These are phyloP conservation scores for Histomonas meleagridis DNA, from an alignment of 208 protist species.

Conservation along the genomic window DNA sequence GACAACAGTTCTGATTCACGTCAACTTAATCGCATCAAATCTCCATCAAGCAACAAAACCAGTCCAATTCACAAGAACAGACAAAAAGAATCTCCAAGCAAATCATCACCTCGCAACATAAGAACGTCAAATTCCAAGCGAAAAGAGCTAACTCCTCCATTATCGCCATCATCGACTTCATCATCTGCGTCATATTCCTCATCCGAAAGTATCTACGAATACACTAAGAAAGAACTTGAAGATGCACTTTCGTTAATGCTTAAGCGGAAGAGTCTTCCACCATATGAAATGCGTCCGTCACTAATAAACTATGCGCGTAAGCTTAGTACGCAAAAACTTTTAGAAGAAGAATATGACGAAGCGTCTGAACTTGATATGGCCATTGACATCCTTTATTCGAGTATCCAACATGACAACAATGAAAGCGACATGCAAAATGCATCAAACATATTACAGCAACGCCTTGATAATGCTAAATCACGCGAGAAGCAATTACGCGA, in stretches of 20 bases:
- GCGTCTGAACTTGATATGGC: not conserved
- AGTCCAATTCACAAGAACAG: too few relatives aligned
- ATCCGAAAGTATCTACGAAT: not conserved
- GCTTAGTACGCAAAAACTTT: not conserved
- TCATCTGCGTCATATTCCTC: too few relatives aligned
- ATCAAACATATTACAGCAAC: not conserved
- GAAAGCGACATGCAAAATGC: not conserved
- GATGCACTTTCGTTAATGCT: not conserved
- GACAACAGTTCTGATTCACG: too few relatives aligned
- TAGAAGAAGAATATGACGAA: conserved; percentile 4
- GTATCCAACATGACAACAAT: not conserved
- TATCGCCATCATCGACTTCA: too few relatives aligned
- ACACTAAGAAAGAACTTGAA: not conserved
- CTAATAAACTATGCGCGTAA: not conserved
- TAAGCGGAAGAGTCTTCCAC: not conserved
- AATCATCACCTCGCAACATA: too few relatives aligned
- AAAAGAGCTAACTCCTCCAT: too few relatives aligned
- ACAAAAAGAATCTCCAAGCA: too few relatives aligned
- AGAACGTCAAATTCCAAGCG: too few relatives aligned
- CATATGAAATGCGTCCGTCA: not conserved
- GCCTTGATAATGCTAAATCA: not conserved
- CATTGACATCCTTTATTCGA: not conserved
- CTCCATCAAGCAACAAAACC: too few relatives aligned
- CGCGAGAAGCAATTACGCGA: not conserved
- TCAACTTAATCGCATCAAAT: too few relatives aligned